Evolutionary conservation across 2,329 filamentous ascomycete genomes (phyloP).

Genomic region (Aspergillus pseudoglaucus): DNA sequence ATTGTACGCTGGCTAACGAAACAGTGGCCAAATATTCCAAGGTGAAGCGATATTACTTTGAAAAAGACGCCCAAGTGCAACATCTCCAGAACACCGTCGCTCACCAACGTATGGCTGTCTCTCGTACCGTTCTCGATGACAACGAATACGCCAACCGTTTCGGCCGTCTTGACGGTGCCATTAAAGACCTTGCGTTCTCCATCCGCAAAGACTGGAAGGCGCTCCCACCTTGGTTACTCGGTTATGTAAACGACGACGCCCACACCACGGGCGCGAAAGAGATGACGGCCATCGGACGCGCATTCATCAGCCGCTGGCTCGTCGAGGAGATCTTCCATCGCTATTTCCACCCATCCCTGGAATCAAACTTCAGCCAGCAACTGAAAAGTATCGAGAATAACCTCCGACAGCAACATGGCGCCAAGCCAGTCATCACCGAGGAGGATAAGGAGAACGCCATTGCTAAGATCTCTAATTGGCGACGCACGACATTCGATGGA

Average conservation of each 20-base stretch:
- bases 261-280: conserved; percentile 86
- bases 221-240: conserved; percentile 72
- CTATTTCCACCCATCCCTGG: conserved; percentile 86
- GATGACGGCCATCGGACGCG: conserved; percentile 91
- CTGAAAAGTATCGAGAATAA: conserved; percentile 84
- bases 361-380: conserved; percentile 65
- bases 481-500: conserved; percentile 89
- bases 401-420: conserved; percentile 70
- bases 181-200: conserved; percentile 91
- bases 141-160: conserved; percentile 88
- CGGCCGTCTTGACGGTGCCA: conserved; percentile 82
- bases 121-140: conserved; percentile 88
- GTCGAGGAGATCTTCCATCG: conserved; percentile 86
- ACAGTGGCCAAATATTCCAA: conserved; percentile 93
- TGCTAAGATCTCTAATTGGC: conserved; percentile 84
- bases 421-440: conserved; percentile 56
- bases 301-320: conserved; percentile 82
- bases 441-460: conserved; percentile 87
- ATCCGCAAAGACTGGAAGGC: conserved; percentile 89
- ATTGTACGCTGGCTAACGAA: conserved; percentile 1
- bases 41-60: conserved; percentile 95
- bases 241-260: conserved; percentile 76
- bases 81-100: conserved; percentile 95
- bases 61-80: conserved; percentile 82
- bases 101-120: conserved; percentile 90